These are phyloP conservation scores for Cicer pinnatifidum DNA, from an alignment of 306 rosid species.

Conservation along the genomic window DNA sequence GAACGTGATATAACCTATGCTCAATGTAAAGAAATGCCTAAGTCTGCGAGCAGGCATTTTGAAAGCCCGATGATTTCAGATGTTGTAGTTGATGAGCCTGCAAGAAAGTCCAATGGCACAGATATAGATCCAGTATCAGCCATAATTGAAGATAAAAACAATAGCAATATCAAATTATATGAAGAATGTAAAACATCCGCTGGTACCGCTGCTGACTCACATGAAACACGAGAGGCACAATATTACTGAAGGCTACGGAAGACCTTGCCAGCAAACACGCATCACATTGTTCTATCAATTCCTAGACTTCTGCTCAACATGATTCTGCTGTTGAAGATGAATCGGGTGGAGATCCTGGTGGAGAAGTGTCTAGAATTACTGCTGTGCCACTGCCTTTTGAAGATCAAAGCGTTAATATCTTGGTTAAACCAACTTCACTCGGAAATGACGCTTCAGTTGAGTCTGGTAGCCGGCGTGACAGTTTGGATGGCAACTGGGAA, in stretches of 20 bases:
- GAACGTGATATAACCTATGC: slow-evolving; percentile 42
- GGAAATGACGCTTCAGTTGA: slow-evolving; percentile 63
- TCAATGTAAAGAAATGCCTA: slow-evolving; percentile 44
- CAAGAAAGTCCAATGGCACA: too few relatives aligned
- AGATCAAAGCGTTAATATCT: slow-evolving; percentile 48
- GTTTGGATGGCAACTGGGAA: slow-evolving; percentile 88
- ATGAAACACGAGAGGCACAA: neutral
- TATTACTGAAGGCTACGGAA: too few relatives aligned
- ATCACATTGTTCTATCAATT: too few relatives aligned
- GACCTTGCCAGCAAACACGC: too few relatives aligned
- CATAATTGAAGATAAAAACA: slow-evolving; percentile 43
- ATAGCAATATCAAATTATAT: slow-evolving; percentile 39
- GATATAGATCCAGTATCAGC: slow-evolving; percentile 26
- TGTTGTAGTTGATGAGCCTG: too few relatives aligned
- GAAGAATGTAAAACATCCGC: slow-evolving; percentile 40
- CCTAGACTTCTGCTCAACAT: too few relatives aligned
- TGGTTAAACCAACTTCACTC: slow-evolving; percentile 47
- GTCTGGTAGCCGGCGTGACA: slow-evolving; percentile 68
- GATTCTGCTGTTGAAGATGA: too few relatives aligned
- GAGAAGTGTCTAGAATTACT: slow-evolving; percentile 44
- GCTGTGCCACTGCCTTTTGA: slow-evolving; percentile 49
- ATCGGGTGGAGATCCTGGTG: neutral
- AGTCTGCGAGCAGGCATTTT: slow-evolving; percentile 36
- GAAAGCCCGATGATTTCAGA: too few relatives aligned
- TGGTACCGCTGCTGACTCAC: slow-evolving; percentile 41